Evolutionary conservation across 1,284 basidiomycete species (phyloP), one percentile per base, ranked within the genome.

Genomic region (Sanghuangporus baumii): DNA sequence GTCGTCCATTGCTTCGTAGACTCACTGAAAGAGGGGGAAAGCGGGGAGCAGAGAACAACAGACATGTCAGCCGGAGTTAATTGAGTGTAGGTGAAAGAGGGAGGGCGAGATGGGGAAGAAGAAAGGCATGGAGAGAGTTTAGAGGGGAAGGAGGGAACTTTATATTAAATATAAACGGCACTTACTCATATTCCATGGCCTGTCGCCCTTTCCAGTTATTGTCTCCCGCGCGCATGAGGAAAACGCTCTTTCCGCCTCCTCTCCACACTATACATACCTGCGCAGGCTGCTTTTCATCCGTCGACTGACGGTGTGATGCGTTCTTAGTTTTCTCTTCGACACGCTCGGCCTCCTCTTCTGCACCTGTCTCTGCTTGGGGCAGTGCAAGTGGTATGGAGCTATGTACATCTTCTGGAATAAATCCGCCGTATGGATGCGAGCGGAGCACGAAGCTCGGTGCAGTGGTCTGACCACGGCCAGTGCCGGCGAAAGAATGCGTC

Each of bases 141-240:
- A n/a, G 55, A 36, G 59, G 48, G 59, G 38, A 50, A 18, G 36
- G 47, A 55, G 20, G 36, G 47, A 31, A 50, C 31, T 56, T 47
- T 57, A n/a, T 65, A 36, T 60, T 58, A 47, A 48, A 66, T 60
- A 66, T 31, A 64, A 31, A 78, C 52, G 52, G 52, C 16, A 54
- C 86, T 66, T 68, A 88, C 86, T 86, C 83, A 68, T 76, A 75
- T 63, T 82, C 78, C 88, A 90, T 88, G 31, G 71, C 71, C 61
- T 80, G 79, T 11, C 84, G 76, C 23, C 85, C 86, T 67, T 85
- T 85, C 88, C 88, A 89, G 65, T 88, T 83, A 60, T 86, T 79
- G 68, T 90, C 87, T 5, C 87, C 87, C 18, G 88, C 87, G 61
- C 88, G 79, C 14, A 86, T 83, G 40, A 91, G 79, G 23, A 80